These are phyloP conservation scores for Panicum virgatum DNA, from an alignment of 202 grass and related monocot species.

Conservation along the genomic window DNA sequence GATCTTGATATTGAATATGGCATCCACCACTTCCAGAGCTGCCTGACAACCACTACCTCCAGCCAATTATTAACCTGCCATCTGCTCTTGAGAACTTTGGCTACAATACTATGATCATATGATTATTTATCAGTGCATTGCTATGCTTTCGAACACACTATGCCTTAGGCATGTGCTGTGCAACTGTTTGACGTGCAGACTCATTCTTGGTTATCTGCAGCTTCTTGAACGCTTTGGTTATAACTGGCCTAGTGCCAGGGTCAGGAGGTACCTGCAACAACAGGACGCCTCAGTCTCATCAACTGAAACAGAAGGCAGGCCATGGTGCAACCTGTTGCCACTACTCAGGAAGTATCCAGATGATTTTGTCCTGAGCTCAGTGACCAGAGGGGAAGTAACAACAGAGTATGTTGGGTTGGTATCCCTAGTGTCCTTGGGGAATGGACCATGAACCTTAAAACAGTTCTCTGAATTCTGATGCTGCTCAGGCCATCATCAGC, in stretches of 20 bases:
- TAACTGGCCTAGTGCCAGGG: not conserved
- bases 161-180: not conserved
- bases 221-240: conserved; percentile 20
- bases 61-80: not conserved
- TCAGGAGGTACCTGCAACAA: conserved; percentile 20
- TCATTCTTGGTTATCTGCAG: conserved; percentile 27
- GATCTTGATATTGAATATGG: not conserved
- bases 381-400: conserved; percentile 7
- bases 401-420: conserved; percentile 32
- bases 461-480: not conserved
- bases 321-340: conserved; percentile 30
- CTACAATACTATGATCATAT: not conserved
- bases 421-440: not conserved
- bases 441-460: not conserved
- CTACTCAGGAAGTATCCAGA: conserved; percentile 40
- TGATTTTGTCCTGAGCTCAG: conserved; percentile 12
- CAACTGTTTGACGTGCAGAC: not conserved
- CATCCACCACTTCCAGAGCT: not conserved
- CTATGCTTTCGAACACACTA: not conserved
- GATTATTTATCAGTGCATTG: not conserved
- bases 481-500: not conserved
- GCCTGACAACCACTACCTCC: not conserved
- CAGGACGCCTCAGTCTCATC: conserved; percentile 14
- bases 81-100: not conserved
- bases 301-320: conserved; percentile 5